Base-by-base conservation (phyloP, 768 basidiomycete genomes). In the Boletus sp. region DNA sequence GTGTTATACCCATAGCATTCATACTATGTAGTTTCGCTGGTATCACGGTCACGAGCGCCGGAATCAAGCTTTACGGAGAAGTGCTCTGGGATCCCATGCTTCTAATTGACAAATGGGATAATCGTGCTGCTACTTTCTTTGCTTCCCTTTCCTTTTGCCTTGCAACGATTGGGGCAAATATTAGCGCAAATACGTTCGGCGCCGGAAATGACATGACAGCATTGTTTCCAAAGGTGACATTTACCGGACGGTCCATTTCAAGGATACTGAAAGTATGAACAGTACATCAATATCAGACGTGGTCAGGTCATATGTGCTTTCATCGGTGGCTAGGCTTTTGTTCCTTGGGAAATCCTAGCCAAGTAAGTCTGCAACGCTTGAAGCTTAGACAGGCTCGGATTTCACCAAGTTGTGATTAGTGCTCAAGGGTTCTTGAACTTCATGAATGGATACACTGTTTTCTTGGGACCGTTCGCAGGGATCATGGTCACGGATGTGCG, bases 161-260 rank as follows among this genome's bases (percentile, higher is more conserved):
- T 30, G 84, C 89, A 7, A 90, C 86, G 1, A 77, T 93, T 46
- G 86, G 84, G 35, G 78, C 83, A 18, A 86, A 89, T 60, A 85
- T 92, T 60, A 88, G 89, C 24, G 91, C 92, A 20, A 96, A 95
- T 59, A 81, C 82, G 1, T 76, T 87, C 53, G 75, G 79, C 33
- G 89, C 91, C 4, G 90, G 89, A 5, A 94, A 93, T 68, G 94
- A 95, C 68, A 83, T 94, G 77, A 88, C 85, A 10, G 90, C 83
- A 7, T 70, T 95, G 29, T 81, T 81, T 62, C 92, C 92, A 12
- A 78, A 62, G 63, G 70, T 70, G n/a, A 48, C 14, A 4, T 35
- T 47, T 33, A 37, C 32, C 24, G 8, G 4, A 20, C 10, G 5
- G 5, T 18, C 11, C 17, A 12, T 41, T 14, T 39, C 33, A 39